Evolutionary conservation across 331 rosid species (phyloP).

Genomic region (Telfairia occidentalis): DNA sequence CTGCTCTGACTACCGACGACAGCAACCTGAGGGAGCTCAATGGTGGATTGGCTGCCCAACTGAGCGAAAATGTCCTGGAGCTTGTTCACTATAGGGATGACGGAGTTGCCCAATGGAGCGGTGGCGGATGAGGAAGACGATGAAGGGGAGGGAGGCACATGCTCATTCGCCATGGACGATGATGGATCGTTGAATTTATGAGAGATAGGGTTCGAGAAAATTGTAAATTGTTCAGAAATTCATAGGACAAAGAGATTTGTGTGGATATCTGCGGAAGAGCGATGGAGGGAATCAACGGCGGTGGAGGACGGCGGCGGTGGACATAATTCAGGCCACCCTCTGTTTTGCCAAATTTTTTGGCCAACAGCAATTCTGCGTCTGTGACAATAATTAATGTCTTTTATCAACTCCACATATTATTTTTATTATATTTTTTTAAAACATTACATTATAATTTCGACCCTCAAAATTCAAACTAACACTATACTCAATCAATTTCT

Average conservation of each 20-base stretch:
- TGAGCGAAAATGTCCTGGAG: slow-evolving; percentile 91
- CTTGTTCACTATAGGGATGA: slow-evolving; percentile 76
- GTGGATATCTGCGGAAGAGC: neutral
- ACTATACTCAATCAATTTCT: too few species aligned
- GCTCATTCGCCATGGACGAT: slow-evolving; percentile 63
- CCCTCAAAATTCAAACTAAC: too few species aligned
- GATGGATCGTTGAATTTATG: slow-evolving; percentile 24
- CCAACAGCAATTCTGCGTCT: neutral
- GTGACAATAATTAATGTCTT: neutral
- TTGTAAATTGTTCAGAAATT: neutral
- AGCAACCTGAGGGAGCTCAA: slow-evolving; percentile 95
- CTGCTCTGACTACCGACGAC: slow-evolving; percentile 99
- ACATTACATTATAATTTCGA: too few species aligned
- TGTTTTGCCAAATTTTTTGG: neutral
- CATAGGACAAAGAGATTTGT: neutral
- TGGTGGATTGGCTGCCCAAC: slow-evolving; percentile 75
- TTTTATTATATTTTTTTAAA: too few species aligned
- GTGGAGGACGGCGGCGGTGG: slow-evolving; percentile 5
- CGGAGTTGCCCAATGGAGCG: slow-evolving; percentile 65
- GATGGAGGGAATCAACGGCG: slow-evolving; percentile 2
- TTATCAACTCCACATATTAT: neutral
- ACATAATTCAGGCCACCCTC: slow-evolving; percentile 3
- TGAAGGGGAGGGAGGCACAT: slow-evolving; percentile 27
- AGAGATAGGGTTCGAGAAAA: slow-evolving; percentile 18
- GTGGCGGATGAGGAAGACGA: slow-evolving; percentile 21